Base-by-base conservation (phyloP, 352 stramenopile genomes). In the Pythium monospermum region DNA sequence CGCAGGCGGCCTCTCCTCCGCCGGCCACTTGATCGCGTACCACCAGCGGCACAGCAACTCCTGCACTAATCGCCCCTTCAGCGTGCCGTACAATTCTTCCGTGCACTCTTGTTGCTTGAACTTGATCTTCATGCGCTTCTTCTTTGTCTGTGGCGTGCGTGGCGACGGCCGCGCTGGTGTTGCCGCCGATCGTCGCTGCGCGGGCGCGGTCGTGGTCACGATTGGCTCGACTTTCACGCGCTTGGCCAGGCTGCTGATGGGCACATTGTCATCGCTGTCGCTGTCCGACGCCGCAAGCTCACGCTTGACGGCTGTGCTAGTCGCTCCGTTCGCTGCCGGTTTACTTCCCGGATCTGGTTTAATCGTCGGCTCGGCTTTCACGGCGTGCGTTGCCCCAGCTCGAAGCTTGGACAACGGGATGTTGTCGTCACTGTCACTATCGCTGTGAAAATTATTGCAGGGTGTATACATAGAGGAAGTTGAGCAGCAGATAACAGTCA, bases 91-190 rank as follows among this genome's bases (percentile, higher is more conserved):
- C 19, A 94, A 64, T 43, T 87, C 66, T 51, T 94, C 83, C 22
- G 83, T 86, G 57, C 73, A 88, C 55, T 90, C 83, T 47, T 94
- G 80, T 57, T 94, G 83, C 37, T 87, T 86, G 50, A 85, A 88
- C 52, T 85, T 87, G 66, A 91, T 89, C 70, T 87, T 87, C 57
- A 86, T 76, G 38, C 73, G 67, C 59, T 87, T 90, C 59, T 86
- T 83, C 35, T 50, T 65, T 54, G 65, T 66, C 22, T 61, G 54
- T n/a, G 62, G 48, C 16, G 71, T 66, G 15, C 57, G 59, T 30
- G 49, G 48, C 11, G 48, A 58, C 18, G 32, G 8, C 7, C 45
- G 25, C 18, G 59, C 50, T 27, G 49, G 57, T 3, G 69, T 55
- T 12, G 59, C 7, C 22, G 38, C 19, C 6, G 25, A 36, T 28